Evolutionary conservation across 306 rosid genomes (phyloP).

Genomic region (Aeschynomene evenia): DNA sequence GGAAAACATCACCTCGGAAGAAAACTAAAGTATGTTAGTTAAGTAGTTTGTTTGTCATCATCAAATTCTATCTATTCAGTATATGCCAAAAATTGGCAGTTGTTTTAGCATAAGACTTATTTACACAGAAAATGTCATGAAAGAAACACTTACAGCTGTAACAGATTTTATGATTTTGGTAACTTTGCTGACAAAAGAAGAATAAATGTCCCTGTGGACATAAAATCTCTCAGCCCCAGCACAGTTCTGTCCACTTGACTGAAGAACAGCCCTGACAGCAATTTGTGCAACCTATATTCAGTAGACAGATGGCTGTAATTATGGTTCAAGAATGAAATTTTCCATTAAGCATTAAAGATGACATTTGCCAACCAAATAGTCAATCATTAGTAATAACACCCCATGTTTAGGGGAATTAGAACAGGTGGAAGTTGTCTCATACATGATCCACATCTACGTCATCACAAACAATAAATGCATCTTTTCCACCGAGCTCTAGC

Average conservation of each 20-base stretch:
- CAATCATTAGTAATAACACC: neutral
- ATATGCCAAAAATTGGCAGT: neutral
- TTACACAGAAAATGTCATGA: neutral
- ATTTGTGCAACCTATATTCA: slow-evolving; percentile 72
- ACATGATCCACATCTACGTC: slow-evolving; percentile 81
- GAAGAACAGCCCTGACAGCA: slow-evolving; percentile 83
- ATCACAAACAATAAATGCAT: slow-evolving; percentile 84
- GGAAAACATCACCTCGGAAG: slow-evolving; percentile 8
- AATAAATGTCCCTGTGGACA: slow-evolving; percentile 70
- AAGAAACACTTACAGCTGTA: slow-evolving; percentile 62
- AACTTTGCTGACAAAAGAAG: slow-evolving; percentile 68
- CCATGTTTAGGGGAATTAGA: slow-evolving; percentile 17
- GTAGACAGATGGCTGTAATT: slow-evolving; percentile 31
- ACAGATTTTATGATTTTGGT: slow-evolving; percentile 71
- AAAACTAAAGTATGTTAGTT: neutral
- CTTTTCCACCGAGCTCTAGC: slow-evolving; percentile 93
- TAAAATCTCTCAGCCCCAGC: slow-evolving; percentile 96
- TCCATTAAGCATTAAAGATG: neutral
- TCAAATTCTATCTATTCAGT: neutral
- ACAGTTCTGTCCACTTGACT: slow-evolving; percentile 94
- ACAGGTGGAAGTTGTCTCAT: slow-evolving; percentile 35
- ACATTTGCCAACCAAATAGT: neutral
- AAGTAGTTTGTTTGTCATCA: neutral
- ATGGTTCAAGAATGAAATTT: slow-evolving; percentile 14
- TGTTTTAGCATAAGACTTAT: slow-evolving; percentile 12